Percentiles rank a stretch among this genome's conserved stretches.
Conservation (phyloP, 257 asterid species). For the Solanum peruvianum region DNA sequence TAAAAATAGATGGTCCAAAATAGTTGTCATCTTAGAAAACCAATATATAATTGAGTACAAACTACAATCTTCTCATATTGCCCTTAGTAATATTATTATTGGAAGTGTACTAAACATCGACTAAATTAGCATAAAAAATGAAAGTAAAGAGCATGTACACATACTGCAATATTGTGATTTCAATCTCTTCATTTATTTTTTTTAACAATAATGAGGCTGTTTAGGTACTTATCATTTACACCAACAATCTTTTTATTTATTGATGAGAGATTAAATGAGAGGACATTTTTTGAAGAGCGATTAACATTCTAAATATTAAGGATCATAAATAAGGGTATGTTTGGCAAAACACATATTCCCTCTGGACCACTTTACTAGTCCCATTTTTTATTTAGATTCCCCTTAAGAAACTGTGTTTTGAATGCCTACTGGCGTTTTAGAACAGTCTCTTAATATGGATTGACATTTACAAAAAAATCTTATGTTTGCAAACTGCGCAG, state of each 20-base stretch:
- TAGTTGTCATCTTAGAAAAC: not conserved
- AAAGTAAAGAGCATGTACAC: not conserved
- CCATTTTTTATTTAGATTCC: not conserved
- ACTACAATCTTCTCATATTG: not conserved
- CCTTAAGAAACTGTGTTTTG: not conserved
- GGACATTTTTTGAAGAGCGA: not conserved
- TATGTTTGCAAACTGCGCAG: constrained; percentile 21
- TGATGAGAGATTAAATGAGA: not conserved
- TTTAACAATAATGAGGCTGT: not conserved
- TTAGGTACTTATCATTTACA: not conserved
- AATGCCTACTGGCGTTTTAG: not conserved
- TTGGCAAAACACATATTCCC: not conserved
- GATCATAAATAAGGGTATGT: not conserved
- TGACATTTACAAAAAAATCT: not conserved
- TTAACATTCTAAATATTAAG: not conserved
- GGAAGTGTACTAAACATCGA: not conserved
- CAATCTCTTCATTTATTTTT: not conserved
- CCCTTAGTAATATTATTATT: not conserved
- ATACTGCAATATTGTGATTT: not conserved
- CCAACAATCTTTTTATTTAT: not conserved
- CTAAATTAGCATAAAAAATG: not conserved
- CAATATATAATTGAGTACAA: not conserved
- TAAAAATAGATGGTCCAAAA: not conserved
- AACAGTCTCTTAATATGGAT: not conserved
- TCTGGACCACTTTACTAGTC: not conserved